These are phyloP conservation scores for Kodamaea jinghongensis DNA, from an alignment of 805 yeast genomes.

Conservation along the genomic window DNA sequence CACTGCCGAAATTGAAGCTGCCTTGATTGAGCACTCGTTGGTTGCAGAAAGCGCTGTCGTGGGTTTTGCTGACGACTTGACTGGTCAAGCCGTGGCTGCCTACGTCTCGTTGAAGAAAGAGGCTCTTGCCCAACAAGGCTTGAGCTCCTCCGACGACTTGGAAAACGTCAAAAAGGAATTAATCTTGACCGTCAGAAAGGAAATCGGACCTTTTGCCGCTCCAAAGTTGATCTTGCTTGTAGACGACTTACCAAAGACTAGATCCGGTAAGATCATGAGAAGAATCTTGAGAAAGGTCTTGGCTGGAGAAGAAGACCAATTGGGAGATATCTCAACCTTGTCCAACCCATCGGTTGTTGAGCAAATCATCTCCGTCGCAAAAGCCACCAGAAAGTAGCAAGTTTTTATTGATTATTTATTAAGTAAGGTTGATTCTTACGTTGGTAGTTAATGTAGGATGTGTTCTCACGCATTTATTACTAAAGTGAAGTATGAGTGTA, in stretches of 20 bases:
- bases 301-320: constrained; percentile 85
- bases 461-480: too few species aligned
- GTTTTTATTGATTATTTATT: constrained; percentile 3
- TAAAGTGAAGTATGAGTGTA: too few species aligned
- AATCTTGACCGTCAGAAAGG: constrained; percentile 83
- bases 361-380: constrained; percentile 68
- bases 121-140: constrained; percentile 19
- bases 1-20: constrained; percentile 97
- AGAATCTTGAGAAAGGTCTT: constrained; percentile 92
- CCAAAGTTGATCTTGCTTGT: constrained; percentile 85
- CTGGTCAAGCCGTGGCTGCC: constrained; percentile 97
- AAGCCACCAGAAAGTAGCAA: constrained; percentile 22
- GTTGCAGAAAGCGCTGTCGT: constrained; percentile 97
- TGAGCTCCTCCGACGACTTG: constrained; percentile 38
- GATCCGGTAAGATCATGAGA: constrained; percentile 99
- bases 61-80: constrained; percentile 89
- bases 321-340: constrained; percentile 90
- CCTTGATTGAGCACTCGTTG: constrained; percentile 69
- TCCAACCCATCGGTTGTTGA: constrained; percentile 84
- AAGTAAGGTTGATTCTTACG: constrained; percentile 3
- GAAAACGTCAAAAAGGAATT: constrained; percentile 70
- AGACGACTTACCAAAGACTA: constrained; percentile 93
- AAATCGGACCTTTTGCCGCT: constrained; percentile 93
- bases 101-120: constrained; percentile 78
- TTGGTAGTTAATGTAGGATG: too few species aligned